Evolutionary conservation across 257 asterid species (phyloP).

Genomic region (Gentiana straminea): DNA sequence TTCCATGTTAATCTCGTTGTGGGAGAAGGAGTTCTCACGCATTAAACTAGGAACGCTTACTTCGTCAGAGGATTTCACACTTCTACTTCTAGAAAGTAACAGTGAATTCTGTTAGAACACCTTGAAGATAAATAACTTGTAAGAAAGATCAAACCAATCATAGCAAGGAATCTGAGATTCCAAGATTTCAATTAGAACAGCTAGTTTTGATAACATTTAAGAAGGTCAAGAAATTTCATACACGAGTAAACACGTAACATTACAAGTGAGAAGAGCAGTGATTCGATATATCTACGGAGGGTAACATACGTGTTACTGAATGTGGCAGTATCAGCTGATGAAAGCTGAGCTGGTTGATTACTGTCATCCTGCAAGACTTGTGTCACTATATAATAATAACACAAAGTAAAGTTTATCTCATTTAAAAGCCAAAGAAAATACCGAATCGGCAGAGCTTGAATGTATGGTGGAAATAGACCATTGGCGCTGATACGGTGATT

Average conservation of each 20-base stretch:
- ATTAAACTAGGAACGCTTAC: slow-evolving; percentile 28
- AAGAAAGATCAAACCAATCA: neutral
- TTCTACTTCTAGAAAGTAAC: slow-evolving; percentile 33
- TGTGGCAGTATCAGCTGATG: slow-evolving; percentile 29
- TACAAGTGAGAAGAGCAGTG: neutral
- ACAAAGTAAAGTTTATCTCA: neutral
- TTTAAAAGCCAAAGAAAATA: slow-evolving; percentile 17
- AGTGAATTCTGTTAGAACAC: slow-evolving; percentile 8
- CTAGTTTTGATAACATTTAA: neutral
- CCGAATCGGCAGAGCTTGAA: slow-evolving; percentile 63
- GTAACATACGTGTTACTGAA: slow-evolving; percentile 42
- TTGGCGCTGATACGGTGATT: slow-evolving; percentile 48
- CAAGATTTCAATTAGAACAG: neutral
- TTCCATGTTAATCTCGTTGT: slow-evolving; percentile 34
- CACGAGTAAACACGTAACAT: neutral
- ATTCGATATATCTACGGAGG: slow-evolving; percentile 7
- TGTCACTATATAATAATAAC: slow-evolving; percentile 17
- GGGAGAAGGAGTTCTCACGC: slow-evolving; percentile 24
- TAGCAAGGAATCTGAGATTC: neutral
- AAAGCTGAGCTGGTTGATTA: slow-evolving; percentile 32
- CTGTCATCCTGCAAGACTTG: slow-evolving; percentile 60
- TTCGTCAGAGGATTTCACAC: slow-evolving; percentile 54
- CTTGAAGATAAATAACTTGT: slow-evolving; percentile 5
- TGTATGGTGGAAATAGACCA: slow-evolving; percentile 19
- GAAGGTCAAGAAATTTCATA: neutral